phyloP scores from a whole-genome alignment of 495 filamentous ascomycete species.

The Penicillium canariense region DNA sequence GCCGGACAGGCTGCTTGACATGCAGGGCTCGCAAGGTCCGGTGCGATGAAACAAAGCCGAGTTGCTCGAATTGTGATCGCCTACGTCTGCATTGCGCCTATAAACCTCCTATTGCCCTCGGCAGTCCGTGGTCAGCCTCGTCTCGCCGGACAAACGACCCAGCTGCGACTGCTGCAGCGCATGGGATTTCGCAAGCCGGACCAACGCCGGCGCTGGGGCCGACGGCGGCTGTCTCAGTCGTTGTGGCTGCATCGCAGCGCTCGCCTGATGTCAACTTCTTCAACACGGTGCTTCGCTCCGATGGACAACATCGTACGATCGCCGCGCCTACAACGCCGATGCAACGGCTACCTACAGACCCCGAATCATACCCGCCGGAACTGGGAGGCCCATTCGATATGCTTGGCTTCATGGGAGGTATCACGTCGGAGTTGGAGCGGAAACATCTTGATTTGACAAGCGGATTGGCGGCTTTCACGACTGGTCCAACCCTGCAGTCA shows the following conservation, averaged over 20 bases:
- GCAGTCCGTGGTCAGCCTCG: slow-evolving; percentile 7
- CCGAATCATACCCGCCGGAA: slow-evolving; percentile 19
- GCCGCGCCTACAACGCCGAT: slow-evolving; percentile 11
- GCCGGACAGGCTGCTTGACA: slow-evolving; percentile 45
- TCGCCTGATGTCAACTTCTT: slow-evolving; percentile 34
- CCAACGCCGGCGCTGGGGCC: slow-evolving; percentile 16
- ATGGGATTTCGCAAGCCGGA: slow-evolving; percentile 9
- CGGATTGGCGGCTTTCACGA: slow-evolving; percentile 19
- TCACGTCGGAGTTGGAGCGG: slow-evolving; percentile 40
- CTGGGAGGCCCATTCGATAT: slow-evolving; percentile 35
- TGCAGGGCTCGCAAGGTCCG: slow-evolving; percentile 47
- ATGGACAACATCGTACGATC: slow-evolving; percentile 23
- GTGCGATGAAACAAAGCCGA: slow-evolving; percentile 42
- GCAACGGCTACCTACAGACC: slow-evolving; percentile 8
- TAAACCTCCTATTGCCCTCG: slow-evolving; percentile 23
- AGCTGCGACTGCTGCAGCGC: slow-evolving; percentile 6
- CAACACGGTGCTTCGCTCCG: slow-evolving; percentile 31
- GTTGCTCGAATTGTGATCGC: slow-evolving; percentile 40
- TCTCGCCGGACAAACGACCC: slow-evolving; percentile 9
- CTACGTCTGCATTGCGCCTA: slow-evolving; percentile 37
- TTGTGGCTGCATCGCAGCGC: slow-evolving; percentile 14
- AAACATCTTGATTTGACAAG: slow-evolving; percentile 38
- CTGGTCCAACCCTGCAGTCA: slow-evolving; percentile 15
- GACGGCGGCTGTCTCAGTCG: slow-evolving; percentile 8
- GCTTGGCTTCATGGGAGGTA: slow-evolving; percentile 41